Base-by-base conservation (phyloP, 106 monocot genomes). In the Xerophyta viscosa region DNA sequence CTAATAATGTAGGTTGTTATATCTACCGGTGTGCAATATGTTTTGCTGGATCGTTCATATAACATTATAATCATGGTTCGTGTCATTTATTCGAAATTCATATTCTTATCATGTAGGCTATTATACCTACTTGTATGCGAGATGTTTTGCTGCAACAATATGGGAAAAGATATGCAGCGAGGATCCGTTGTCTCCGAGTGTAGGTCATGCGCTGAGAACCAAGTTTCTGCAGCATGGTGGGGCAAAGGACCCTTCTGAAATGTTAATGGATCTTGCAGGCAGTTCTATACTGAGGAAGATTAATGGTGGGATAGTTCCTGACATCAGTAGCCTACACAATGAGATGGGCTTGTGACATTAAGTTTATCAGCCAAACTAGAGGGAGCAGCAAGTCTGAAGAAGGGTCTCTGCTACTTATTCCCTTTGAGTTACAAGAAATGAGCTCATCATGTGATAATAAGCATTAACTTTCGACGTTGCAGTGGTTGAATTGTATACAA, bases 41-140 rank as follows among this genome's bases (percentile, higher is more conserved):
- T 12, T 39, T 12, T 39, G 39, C n/a, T n/a, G n/a, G n/a, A n/a
- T n/a, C n/a, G n/a, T n/a, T n/a, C n/a, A n/a, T n/a, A n/a, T n/a
- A n/a, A n/a, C n/a, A n/a, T n/a, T n/a, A n/a, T n/a, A n/a, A n/a
- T n/a, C n/a, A n/a, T n/a, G n/a, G n/a, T n/a, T n/a, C n/a, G n/a
- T n/a, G 13, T 24, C 6, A 3, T 20, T 25, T 47, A 27, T 24
- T 33, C 41, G 14, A 27, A 20, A 48, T 48, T 23, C n/a, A 1
- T n/a, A 13, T 52, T 33, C 6, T 7, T 8, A 6, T 19, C 25
- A 17, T 0, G 20, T 49, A 89, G 96, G 96, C 27, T 96, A 96
- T 54, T 96, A 96, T 48, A 89, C 81, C 68, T 96, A 96, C 44
- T 58, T 96, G 0, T 96, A 96, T 55, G 88, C 96, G 31, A 90